A percentile compares a stretch with the other conserved stretches of the same genome.
These are phyloP conservation scores for Chamaecyparis obtusa DNA, from an alignment of 75 land plant species.

Conservation along the genomic window DNA sequence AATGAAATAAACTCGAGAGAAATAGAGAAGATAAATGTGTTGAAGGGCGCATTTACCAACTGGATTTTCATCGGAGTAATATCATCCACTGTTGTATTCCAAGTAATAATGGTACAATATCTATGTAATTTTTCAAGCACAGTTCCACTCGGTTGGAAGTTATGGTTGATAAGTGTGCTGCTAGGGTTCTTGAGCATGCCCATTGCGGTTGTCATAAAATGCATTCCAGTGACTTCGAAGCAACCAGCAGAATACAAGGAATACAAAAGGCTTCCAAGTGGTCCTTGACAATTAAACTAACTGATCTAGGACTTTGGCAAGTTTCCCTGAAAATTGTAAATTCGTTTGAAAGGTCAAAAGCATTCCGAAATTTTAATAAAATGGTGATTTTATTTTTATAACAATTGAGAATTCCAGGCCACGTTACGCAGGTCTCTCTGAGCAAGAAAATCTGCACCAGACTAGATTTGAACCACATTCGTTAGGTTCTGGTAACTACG, in stretches of 20 bases:
- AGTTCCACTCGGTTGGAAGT: conserved; percentile 50
- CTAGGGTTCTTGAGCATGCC: conserved; percentile 61
- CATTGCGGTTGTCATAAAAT: conserved; percentile 51
- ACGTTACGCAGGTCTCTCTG: too few relatives aligned
- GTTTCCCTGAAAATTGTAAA: not conserved
- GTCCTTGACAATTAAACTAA: conserved; percentile 29
- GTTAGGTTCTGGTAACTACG: too few relatives aligned
- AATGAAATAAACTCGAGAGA: conserved; percentile 82
- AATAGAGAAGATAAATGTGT: conserved; percentile 68
- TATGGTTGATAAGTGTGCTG: conserved; percentile 62
- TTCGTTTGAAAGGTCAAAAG: too few relatives aligned
- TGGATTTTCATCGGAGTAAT: conserved; percentile 54
- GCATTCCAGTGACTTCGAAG: conserved; percentile 39
- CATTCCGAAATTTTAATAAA: too few relatives aligned
- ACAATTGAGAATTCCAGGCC: too few relatives aligned
- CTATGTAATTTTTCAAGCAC: conserved; percentile 71
- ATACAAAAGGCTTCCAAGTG: conserved; percentile 43
- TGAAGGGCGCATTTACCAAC: conserved; percentile 51
- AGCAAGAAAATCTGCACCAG: too few relatives aligned
- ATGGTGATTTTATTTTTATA: too few relatives aligned
- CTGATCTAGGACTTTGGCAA: not conserved
- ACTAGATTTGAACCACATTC: too few relatives aligned
- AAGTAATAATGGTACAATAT: conserved; percentile 68
- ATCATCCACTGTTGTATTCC: conserved; percentile 48
- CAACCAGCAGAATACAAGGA: conserved; percentile 24